Percentiles rank a stretch among this genome's conserved stretches.
These are phyloP conservation scores for Eimeria maxima DNA, from an alignment of 169 alveolate genomes.

Conservation along the genomic window DNA sequence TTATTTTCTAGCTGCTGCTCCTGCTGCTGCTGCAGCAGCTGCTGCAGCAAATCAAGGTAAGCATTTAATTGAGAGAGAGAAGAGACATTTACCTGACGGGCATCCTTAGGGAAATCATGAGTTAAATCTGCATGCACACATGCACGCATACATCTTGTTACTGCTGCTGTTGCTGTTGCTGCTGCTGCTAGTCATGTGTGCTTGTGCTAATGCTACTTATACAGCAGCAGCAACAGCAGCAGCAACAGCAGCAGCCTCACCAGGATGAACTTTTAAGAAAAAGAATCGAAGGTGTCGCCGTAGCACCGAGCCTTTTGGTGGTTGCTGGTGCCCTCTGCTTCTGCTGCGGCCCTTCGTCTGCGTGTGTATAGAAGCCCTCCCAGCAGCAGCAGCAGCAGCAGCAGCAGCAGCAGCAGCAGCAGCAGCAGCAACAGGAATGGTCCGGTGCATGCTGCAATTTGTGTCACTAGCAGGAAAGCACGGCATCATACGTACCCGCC, in stretches of 20 bases:
- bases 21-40: slow-evolving; percentile 69
- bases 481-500: too few relatives aligned
- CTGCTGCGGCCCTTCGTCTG: slow-evolving; percentile 29
- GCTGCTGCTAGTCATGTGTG: background rate
- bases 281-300: slow-evolving; percentile 64
- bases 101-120: slow-evolving; percentile 51
- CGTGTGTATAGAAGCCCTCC: background rate
- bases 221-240: slow-evolving; percentile 44
- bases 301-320: background rate
- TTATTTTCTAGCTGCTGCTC: background rate
- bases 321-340: slow-evolving; percentile 3
- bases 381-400: slow-evolving; percentile 21
- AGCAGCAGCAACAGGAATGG: background rate
- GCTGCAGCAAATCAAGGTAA: slow-evolving; percentile 58
- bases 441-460: too few relatives aligned
- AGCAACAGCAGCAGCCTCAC: slow-evolving; percentile 30
- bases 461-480: too few relatives aligned
- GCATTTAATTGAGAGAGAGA: slow-evolving; percentile 70
- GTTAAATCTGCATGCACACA: slow-evolving; percentile 58
- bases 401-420: background rate
- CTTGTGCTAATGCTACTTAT: background rate
- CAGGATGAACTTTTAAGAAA: slow-evolving; percentile 65
- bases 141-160: background rate
- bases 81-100: slow-evolving; percentile 30
- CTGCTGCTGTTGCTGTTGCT: slow-evolving; percentile 22